These are phyloP conservation scores for Brassica carinata DNA, from an alignment of 345 rosid genomes.

Conservation along the genomic window DNA sequence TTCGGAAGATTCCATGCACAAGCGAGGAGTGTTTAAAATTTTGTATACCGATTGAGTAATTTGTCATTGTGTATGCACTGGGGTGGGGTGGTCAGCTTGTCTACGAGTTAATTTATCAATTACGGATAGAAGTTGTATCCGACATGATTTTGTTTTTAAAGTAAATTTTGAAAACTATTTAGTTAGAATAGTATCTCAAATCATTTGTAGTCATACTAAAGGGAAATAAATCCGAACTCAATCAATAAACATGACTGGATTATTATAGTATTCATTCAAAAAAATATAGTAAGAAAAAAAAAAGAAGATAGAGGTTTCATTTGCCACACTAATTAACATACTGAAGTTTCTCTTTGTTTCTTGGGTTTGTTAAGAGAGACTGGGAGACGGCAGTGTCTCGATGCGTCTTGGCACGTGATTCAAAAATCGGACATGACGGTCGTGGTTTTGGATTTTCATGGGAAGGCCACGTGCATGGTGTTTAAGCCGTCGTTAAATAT, in stretches of 20 bases:
- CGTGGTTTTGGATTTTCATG: conserved; percentile 21
- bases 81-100: not conserved
- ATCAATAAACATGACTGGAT: not conserved
- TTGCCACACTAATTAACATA: not conserved
- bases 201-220: not conserved
- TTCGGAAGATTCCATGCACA: too few relatives aligned
- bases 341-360: not conserved
- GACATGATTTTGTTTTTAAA: not conserved
- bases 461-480: conserved; percentile 30
- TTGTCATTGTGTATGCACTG: not conserved
- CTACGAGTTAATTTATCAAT: not conserved
- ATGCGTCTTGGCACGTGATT: conserved; percentile 25
- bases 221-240: not conserved
- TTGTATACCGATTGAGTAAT: too few relatives aligned
- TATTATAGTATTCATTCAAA: not conserved
- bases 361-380: not conserved
- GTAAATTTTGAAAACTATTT: not conserved
- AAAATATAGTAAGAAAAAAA: too few relatives aligned
- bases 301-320: not conserved
- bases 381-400: not conserved
- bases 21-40: too few relatives aligned
- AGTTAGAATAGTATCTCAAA: not conserved
- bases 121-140: not conserved
- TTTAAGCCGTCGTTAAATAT: conserved; percentile 26
- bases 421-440: conserved; percentile 8